Conservation (phyloP, 129 eudicot species). For the Solidago caesia region DNA sequence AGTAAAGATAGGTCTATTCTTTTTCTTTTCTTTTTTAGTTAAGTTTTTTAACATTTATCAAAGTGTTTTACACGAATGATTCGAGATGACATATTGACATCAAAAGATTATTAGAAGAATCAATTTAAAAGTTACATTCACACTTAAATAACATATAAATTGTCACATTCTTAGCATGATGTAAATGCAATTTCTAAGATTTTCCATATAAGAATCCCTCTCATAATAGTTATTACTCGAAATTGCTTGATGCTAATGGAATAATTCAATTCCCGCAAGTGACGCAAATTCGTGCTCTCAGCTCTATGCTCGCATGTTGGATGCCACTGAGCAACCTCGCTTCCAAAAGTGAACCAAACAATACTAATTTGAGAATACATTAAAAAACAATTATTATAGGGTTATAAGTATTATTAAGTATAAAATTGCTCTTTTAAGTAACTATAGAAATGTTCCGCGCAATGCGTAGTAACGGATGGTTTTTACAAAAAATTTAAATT, state of each 20-base stretch:
- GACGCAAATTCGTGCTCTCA: neutral
- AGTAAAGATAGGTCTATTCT: no score
- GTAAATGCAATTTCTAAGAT: neutral
- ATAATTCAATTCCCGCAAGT: neutral
- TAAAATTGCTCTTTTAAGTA: neutral
- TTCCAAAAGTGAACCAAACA: neutral
- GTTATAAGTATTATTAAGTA: no score
- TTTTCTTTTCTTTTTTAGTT: no score
- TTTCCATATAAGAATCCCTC: neutral
- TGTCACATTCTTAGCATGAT: neutral
- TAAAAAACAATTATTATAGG: no score
- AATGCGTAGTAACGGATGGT: no score
- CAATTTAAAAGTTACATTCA: neutral
- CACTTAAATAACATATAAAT: neutral
- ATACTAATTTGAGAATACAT: neutral
- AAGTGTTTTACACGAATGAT: neutral
- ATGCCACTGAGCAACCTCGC: neutral
- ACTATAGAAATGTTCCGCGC: no score
- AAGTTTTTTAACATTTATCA: no score
- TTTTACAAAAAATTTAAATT: no score
- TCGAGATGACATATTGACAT: neutral
- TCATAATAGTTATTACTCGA: neutral
- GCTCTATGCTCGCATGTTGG: neutral
- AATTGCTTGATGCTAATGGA: neutral
- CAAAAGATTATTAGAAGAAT: neutral